Conservation (phyloP, 2,329 filamentous ascomycete species). For the Fusarium stilboides region DNA sequence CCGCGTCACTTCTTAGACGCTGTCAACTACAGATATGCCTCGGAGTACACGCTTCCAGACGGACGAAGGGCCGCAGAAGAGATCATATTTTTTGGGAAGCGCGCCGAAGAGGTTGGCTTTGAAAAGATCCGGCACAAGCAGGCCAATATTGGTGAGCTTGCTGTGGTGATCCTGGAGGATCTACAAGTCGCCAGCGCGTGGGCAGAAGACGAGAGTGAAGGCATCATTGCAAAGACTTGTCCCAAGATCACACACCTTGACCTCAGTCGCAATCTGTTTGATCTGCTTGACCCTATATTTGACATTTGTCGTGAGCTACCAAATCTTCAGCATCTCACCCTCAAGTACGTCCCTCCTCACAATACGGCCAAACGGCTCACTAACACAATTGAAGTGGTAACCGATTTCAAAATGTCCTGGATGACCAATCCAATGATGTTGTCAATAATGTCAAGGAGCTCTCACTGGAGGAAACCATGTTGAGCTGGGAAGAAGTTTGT, state of each 20-base stretch:
- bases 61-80: slow-evolving; percentile 59
- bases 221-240: slow-evolving; percentile 66
- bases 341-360: slow-evolving; percentile 72
- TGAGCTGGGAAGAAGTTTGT: slow-evolving; percentile 76
- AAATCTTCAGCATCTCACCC: slow-evolving; percentile 75
- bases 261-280: slow-evolving; percentile 86
- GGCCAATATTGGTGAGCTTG: slow-evolving; percentile 82
- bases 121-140: slow-evolving; percentile 90
- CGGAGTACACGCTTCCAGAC: slow-evolving; percentile 61
- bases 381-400: slow-evolving; percentile 73
- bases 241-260: slow-evolving; percentile 84
- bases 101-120: slow-evolving; percentile 94
- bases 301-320: slow-evolving; percentile 80
- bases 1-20: slow-evolving; percentile 84
- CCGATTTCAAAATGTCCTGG: slow-evolving; percentile 69
- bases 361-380: slow-evolving; percentile 13
- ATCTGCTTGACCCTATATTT: slow-evolving; percentile 75
- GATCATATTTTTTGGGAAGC: slow-evolving; percentile 82
- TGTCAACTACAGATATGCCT: slow-evolving; percentile 86
- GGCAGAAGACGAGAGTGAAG: slow-evolving; percentile 50
- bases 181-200: slow-evolving; percentile 69
- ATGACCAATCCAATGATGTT: slow-evolving; percentile 52
- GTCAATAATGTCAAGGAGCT: slow-evolving; percentile 72
- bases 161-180: slow-evolving; percentile 86
- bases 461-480: slow-evolving; percentile 76